Base-by-base conservation (phyloP, 805 yeast species). In the Saturnispora bothae region DNA sequence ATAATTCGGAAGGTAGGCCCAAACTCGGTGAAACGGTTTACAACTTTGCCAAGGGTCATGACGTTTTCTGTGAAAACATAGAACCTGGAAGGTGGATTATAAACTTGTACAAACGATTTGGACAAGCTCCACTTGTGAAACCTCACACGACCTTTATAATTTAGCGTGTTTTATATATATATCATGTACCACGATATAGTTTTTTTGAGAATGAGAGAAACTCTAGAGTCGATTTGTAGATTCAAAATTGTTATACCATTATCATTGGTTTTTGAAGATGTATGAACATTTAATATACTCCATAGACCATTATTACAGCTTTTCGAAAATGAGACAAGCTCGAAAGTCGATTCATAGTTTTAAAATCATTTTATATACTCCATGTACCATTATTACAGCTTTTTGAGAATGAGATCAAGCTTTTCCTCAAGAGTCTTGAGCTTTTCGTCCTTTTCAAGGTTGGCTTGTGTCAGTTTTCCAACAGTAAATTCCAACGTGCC, bases 361-460 rank as follows among this genome's bases (percentile, higher is more conserved):
- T 26, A 7, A n/a, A 10, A 7, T n/a, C 15, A 26, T 10, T 12
- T 26, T 10, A 12, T 12, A n/a, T 26, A 10, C n/a, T 12, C 12
- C 12, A 26, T 26, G 12, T 26, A 26, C 28, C 28, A 26, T 10
- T 26, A 26, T 21, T 26, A 38, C 6, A 53, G 60, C 53, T 67
- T 69, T 19, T 63, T 60, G 34, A 73, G 51, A 29, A 81, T 57
- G 35, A 64, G 56, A 35, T 78, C 79, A 33, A 83, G 62, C 57
- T 78, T 82, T 21, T 58, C 60, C 56, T 82, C 89, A 30, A 83
- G 59, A 5, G 66, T 52, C 22, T 61, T 63, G 39, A 83, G 58
- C 52, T 73, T 73, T 30, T 64, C 76, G 51, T 82, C 89, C 52
- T 80, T 82, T 25, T 72, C 79, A n/a, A 67, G 45, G 39, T 73